Base-by-base conservation (phyloP, 2,329 filamentous ascomycete genomes). In the Penicillium sp. region DNA sequence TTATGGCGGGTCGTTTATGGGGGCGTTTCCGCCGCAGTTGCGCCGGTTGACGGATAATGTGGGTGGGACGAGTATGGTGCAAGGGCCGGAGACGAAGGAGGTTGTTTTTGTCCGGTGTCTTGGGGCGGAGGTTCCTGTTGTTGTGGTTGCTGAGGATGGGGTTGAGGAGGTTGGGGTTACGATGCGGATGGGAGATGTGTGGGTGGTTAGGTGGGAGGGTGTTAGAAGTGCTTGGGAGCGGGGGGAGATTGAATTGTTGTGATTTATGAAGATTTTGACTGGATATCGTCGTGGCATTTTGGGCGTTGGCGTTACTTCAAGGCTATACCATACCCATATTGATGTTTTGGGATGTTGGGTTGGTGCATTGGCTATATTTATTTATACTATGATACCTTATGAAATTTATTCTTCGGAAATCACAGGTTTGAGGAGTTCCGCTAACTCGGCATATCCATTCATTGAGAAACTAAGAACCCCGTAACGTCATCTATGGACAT, bases 41-140 rank as follows among this genome's bases (percentile, higher is more conserved):
- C 84, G 90, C 62, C 81, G 88, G 50, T 70, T 98, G 37, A 93
- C 96, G 65, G 92, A 98, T 67, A 85, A 84, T 10, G 81, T 84
- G 0, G 90, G 88, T 18, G 89, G 89, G 7, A 82, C 90, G 39
- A 88, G 78, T 67, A 98, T 98, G 92, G 79, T 96, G 18, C 88
- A 95, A 57, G 73, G 77, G 2, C 92, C 92, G 0, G 92, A 96
- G 60, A 67, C 80, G 32, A 84, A 92, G 44, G 74, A 77, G 2
- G 87, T 87, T 6, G 89, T 96, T 2, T 95, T 98, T 63, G 79
- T 88, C 27, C 73, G 90, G 44, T 70, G 68, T 61, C 40, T 71
- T 14, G 59, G 42, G 1, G 62, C 59, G 12, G 73, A 77, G 60
- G 69, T 77, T 6, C 70, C 53, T 15, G 56, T 67, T 42, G 41